phyloP scores from a whole-genome alignment of 1,284 basidiomycete species.

The Ceratobasidium sp. region DNA sequence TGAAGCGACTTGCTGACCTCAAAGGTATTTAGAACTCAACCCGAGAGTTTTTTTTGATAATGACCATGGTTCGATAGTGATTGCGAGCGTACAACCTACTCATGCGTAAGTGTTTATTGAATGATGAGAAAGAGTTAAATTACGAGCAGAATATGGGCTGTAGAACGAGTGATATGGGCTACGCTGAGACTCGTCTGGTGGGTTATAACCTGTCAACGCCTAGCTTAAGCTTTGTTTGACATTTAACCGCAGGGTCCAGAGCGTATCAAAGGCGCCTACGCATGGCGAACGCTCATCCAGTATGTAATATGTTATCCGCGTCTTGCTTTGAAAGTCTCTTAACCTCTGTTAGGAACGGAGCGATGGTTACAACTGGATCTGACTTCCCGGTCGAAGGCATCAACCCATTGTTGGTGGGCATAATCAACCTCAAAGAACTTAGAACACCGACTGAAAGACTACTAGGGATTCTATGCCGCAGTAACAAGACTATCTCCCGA shows the following conservation, averaged over 20 bases:
- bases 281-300: conserved; percentile 83
- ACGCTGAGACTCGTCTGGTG: conserved; percentile 84
- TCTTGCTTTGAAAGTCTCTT: neutral
- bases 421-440: neutral
- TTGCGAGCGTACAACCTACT: conserved; percentile 93
- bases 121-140: neutral
- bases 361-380: conserved; percentile 81
- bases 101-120: conserved; percentile 73
- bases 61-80: conserved; percentile 65
- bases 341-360: conserved; percentile 58
- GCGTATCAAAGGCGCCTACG: conserved; percentile 87
- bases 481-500: conserved; percentile 76
- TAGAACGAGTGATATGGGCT: conserved; percentile 91
- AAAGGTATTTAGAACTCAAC: conserved; percentile 67
- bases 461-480: conserved; percentile 84
- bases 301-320: conserved; percentile 57
- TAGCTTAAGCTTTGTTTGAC: neutral
- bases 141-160: neutral
- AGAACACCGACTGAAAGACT: conserved; percentile 44
- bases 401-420: conserved; percentile 71
- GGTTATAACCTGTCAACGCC: conserved; percentile 47
- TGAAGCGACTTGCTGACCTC: conserved; percentile 75
- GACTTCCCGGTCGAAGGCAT: conserved; percentile 92
- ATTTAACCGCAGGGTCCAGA: conserved; percentile 72
- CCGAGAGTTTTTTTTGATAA: neutral